Percentiles rank a stretch among this genome's conserved stretches.
phyloP scores from a whole-genome alignment of 1,284 basidiomycete genomes.

The Sporisorium graminicola region DNA sequence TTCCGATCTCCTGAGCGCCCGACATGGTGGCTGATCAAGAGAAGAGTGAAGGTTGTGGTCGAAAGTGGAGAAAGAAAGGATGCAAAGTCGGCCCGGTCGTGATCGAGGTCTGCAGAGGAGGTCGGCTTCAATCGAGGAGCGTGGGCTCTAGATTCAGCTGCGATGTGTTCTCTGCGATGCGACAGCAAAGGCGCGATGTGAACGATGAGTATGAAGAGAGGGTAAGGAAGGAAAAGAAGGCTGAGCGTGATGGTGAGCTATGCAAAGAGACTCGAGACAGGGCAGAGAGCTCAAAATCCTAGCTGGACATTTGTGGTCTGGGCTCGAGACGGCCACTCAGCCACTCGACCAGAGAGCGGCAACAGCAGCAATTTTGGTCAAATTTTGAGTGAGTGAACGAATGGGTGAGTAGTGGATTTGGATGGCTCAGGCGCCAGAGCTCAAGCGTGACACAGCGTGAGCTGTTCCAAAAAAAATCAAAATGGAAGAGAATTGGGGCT shows the following conservation, averaged over 20 bases:
- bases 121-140: background rate
- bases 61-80: background rate
- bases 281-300: slow-evolving; percentile 53
- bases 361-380: slow-evolving; percentile 4
- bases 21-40: slow-evolving; percentile 32
- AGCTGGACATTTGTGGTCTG: background rate
- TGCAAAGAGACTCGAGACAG: background rate
- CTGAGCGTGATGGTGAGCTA: background rate
- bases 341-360: background rate
- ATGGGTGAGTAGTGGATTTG: no score
- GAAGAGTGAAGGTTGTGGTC: background rate
- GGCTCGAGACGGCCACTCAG: background rate
- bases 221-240: background rate
- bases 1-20: slow-evolving; percentile 54
- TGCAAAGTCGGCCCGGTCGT: background rate
- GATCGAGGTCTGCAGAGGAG: slow-evolving; percentile 2
- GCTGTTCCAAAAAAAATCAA: background rate
- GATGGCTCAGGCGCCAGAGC: slow-evolving; percentile 1
- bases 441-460: background rate
- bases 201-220: slow-evolving; percentile 6
- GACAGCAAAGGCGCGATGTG: background rate
- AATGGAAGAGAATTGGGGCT: background rate
- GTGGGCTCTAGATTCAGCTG: background rate
- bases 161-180: slow-evolving; percentile 7
- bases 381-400: slow-evolving; percentile 7